Base-by-base conservation (phyloP, 495 filamentous ascomycete genomes). In the Penicillium longicatenatum region DNA sequence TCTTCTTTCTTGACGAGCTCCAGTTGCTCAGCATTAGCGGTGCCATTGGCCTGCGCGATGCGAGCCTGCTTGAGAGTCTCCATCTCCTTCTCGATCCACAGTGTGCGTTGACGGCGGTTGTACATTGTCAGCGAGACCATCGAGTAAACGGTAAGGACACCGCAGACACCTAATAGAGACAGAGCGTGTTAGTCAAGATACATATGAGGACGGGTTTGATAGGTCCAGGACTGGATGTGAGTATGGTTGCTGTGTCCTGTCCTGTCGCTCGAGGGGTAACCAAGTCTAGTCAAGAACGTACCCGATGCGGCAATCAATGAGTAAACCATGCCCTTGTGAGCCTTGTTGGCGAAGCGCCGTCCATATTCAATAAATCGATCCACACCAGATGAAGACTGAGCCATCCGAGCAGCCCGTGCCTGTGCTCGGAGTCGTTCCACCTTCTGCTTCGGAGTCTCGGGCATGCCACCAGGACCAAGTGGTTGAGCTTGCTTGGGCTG, bases 371-470 rank as follows among this genome's bases (percentile, higher is more conserved):
- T 81, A 46, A 89, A 68, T 54, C 75, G 74, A 70, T 98, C 93
- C 62, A 92, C 82, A 19, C 72, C 75, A 29, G 69, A 74, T 14
- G 84, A 84, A 33, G 85, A 73, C 72, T 87, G 78, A 39, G 86
- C 86, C 65, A 82, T 71, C 73, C 85, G 84, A 14, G 90, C 87
- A 37, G 82, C 81, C 55, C 82, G 80, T 55, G 93, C 90, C 51
- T 90, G 89, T 37, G 89, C 90, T 62, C 95, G 84, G 62, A 98
- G 79, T 55, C 94, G 85, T 53, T 86, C 85, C 30, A 98, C 91
- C 69, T 94, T 94, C 77, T 98, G 84, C 68, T 90, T 86, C 26
- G 95, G 88, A 1, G 93, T 96, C 76, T 98, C 94, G 41, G 61
- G 68, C 64, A 60, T 58, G 7, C 66, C 73, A 58, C 60, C 75